Percentiles rank a stretch among this genome's conserved stretches.
phyloP scores from a whole-genome alignment of 139 green algal species.

The Micractinium conductrix region DNA sequence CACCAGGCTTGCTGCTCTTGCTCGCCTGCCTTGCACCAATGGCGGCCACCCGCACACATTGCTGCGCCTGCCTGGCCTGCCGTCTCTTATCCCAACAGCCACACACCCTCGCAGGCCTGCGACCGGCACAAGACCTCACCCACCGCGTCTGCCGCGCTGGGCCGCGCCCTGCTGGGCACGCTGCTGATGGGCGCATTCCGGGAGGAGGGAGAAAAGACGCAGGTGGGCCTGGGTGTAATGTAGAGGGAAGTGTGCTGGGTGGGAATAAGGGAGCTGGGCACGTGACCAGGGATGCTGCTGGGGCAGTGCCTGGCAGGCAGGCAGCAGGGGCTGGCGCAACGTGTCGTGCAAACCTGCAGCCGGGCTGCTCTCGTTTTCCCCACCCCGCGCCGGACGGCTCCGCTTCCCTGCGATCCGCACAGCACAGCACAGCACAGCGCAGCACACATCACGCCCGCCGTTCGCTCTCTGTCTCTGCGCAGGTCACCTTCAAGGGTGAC shows the following conservation, averaged over 20 bases:
- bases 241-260: neutral
- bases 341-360: no score
- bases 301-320: no score
- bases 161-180: constrained; percentile 79
- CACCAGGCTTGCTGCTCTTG: neutral
- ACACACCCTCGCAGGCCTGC: constrained; percentile 32
- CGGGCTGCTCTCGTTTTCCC: no score
- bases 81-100: no score
- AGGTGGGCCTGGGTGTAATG: constrained; percentile 23
- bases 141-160: constrained; percentile 88
- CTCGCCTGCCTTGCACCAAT: neutral
- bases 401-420: neutral
- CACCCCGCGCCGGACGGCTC: no score
- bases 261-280: no score
- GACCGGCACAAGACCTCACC: constrained; percentile 67
- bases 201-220: constrained; percentile 72
- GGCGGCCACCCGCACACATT: no score
- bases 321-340: no score
- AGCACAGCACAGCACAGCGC: no score
- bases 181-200: constrained; percentile 86
- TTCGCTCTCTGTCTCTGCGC: neutral
- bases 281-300: no score
- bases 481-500: constrained; percentile 88
- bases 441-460: no score
- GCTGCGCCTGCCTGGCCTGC: no score